A percentile compares a stretch with the other conserved stretches of the same genome.
These are phyloP conservation scores for Odonthalia washingtoniensis DNA, from an alignment of 31 red algal genomes.

Conservation along the genomic window DNA sequence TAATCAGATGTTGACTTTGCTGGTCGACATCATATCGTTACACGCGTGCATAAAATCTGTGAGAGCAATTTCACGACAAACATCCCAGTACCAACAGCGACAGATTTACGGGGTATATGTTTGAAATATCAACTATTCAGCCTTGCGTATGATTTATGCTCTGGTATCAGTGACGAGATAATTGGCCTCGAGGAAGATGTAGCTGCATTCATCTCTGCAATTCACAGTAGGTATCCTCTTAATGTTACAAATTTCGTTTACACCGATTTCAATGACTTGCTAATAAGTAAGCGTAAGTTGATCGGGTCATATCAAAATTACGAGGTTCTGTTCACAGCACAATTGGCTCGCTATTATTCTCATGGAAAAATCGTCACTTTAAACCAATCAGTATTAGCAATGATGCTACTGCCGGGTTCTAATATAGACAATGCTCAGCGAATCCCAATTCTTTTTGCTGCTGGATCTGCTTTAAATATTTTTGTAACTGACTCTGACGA, in stretches of 20 bases:
- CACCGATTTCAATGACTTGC: background rate
- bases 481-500: too few relatives aligned
- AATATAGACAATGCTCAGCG: background rate
- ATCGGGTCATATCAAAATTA: background rate
- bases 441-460: background rate
- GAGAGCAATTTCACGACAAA: conserved; percentile 16
- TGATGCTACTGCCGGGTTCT: background rate
- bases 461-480: background rate
- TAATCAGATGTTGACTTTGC: too few relatives aligned
- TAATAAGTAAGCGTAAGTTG: background rate
- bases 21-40: too few relatives aligned
- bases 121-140: background rate
- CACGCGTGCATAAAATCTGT: background rate
- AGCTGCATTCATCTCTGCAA: background rate
- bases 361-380: background rate
- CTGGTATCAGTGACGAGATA: background rate
- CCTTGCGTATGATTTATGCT: background rate
- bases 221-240: background rate
- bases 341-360: background rate
- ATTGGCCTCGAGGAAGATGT: background rate
- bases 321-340: background rate
- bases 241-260: background rate
- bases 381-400: background rate
- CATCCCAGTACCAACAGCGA: conserved; percentile 1
- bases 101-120: too few relatives aligned